Evolutionary conservation across 2,329 filamentous ascomycete genomes (phyloP).

Genomic region (Cordyceps cicadae): DNA sequence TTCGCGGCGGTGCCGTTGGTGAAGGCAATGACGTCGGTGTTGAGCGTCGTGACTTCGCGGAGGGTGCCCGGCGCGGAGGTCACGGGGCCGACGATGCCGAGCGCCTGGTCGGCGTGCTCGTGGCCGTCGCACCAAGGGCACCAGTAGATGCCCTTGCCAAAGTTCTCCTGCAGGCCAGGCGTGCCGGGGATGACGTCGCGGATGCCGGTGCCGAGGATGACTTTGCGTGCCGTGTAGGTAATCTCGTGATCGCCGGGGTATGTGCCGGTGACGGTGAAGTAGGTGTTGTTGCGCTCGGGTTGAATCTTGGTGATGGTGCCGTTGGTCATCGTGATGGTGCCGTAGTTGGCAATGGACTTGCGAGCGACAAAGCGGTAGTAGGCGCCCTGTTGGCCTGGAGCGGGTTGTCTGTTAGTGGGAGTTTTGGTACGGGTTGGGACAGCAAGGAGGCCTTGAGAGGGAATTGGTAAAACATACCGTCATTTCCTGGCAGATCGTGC

Average conservation of each 20-base stretch:
- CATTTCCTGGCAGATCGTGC: conserved; percentile 53
- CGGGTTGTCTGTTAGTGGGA: neutral
- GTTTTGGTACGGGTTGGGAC: neutral
- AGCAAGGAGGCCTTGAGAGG: neutral
- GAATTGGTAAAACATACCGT: conserved; percentile 33
- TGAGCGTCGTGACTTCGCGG: conserved; percentile 46
- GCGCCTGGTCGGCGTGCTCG: conserved; percentile 50
- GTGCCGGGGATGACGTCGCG: conserved; percentile 46
- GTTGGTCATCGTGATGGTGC: conserved; percentile 41
- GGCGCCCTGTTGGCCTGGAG: conserved; percentile 42
- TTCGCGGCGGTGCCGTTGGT: conserved; percentile 50
- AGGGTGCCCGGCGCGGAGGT: conserved; percentile 56
- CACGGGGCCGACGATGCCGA: conserved; percentile 44
- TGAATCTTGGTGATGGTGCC: conserved; percentile 41
- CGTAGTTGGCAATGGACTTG: conserved; percentile 42
- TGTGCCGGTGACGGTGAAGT: conserved; percentile 16
- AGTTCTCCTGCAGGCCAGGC: conserved; percentile 46
- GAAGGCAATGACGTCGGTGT: conserved; percentile 47
- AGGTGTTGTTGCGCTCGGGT: conserved; percentile 30
- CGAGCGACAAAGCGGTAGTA: conserved; percentile 48
- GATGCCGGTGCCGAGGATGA: conserved; percentile 51
- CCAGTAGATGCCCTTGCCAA: conserved; percentile 54
- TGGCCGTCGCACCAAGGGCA: conserved; percentile 58
- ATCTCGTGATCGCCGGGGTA: conserved; percentile 14
- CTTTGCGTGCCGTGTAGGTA: conserved; percentile 39